Evolutionary conservation across 371 early-diverging fungal genomes (phyloP).

Genomic region (Umbelopsis sp.): DNA sequence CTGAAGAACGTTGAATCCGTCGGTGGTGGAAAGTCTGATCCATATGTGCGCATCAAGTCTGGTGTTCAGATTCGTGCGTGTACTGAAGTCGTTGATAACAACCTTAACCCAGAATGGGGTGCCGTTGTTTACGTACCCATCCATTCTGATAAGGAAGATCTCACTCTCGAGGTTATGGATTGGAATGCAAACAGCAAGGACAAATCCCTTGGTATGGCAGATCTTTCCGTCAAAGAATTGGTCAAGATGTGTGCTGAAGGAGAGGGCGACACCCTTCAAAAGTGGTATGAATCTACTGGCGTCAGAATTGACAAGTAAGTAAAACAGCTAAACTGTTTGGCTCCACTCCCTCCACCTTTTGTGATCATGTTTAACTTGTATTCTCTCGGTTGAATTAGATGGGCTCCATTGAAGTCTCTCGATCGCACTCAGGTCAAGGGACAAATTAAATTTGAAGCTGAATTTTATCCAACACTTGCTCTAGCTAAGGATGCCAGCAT

Average conservation of each 20-base stretch:
- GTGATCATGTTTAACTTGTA: background rate
- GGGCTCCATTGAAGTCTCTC: conserved; percentile 58
- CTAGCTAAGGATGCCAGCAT: conserved; percentile 43
- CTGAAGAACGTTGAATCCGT: conserved; percentile 73
- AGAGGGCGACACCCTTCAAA: conserved; percentile 30
- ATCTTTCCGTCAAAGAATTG: conserved; percentile 46
- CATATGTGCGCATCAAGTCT: conserved; percentile 74
- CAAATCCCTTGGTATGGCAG: conserved; percentile 66
- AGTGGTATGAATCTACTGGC: conserved; percentile 34
- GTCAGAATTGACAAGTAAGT: conserved; percentile 37
- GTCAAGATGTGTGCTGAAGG: conserved; percentile 45
- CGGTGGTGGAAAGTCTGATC: conserved; percentile 74
- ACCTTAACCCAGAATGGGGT: conserved; percentile 87
- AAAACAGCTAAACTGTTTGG: too few relatives aligned
- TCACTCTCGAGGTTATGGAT: conserved; percentile 80
- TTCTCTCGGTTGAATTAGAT: conserved; percentile 41
- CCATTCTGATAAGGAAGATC: conserved; percentile 63
- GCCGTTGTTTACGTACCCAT: conserved; percentile 76
- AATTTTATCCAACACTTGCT: conserved; percentile 68
- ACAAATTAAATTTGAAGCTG: conserved; percentile 60
- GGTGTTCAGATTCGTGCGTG: conserved; percentile 64
- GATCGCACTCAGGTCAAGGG: conserved; percentile 59
- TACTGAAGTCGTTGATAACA: conserved; percentile 72
- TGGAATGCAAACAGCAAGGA: conserved; percentile 67
- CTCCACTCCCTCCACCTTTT: too few relatives aligned